Conservation (phyloP, 345 rosid genomes). For the Eutrema japonicum region DNA sequence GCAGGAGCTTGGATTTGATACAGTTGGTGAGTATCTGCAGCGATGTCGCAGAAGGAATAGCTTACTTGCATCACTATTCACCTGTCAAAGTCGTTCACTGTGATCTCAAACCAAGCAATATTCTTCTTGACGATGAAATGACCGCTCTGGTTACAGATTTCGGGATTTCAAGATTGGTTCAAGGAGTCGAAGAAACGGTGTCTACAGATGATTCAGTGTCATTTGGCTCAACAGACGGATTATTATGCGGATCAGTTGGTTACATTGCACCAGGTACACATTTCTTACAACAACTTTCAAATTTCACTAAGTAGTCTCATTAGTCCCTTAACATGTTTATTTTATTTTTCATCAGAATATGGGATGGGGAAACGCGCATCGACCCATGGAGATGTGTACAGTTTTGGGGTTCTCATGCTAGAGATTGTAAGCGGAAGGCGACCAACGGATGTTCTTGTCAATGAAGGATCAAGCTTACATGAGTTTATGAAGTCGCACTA, state of each 20-base stretch:
- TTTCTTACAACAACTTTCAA: not conserved
- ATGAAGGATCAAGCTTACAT: conserved; percentile 71
- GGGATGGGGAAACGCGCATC: conserved; percentile 86
- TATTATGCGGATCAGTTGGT: conserved; percentile 86
- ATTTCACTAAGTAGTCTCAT: not conserved
- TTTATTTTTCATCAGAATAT: conserved; percentile 57
- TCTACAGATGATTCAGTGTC: conserved; percentile 55
- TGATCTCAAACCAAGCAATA: conserved; percentile 93
- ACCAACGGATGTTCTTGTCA: conserved; percentile 66
- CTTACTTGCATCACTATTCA: conserved; percentile 82
- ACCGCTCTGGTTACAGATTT: conserved; percentile 92
- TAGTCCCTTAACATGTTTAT: conserved; percentile 7
- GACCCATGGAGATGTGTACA: conserved; percentile 81
- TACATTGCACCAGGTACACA: conserved; percentile 88
- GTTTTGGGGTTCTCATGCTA: conserved; percentile 79
- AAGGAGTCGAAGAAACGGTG: conserved; percentile 49
- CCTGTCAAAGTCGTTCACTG: conserved; percentile 92
- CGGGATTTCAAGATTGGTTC: conserved; percentile 74
- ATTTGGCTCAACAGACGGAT: conserved; percentile 69
- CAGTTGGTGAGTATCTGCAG: conserved; percentile 75
- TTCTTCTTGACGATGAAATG: conserved; percentile 87
- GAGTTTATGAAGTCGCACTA: conserved; percentile 80
- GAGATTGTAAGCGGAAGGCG: conserved; percentile 75
- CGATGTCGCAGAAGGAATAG: conserved; percentile 87
- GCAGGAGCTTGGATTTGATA: conserved; percentile 52